Percentiles rank a stretch among this genome's conserved stretches.
phyloP scores from a whole-genome alignment of 768 basidiomycete species.

The Leccinum imitatum region DNA sequence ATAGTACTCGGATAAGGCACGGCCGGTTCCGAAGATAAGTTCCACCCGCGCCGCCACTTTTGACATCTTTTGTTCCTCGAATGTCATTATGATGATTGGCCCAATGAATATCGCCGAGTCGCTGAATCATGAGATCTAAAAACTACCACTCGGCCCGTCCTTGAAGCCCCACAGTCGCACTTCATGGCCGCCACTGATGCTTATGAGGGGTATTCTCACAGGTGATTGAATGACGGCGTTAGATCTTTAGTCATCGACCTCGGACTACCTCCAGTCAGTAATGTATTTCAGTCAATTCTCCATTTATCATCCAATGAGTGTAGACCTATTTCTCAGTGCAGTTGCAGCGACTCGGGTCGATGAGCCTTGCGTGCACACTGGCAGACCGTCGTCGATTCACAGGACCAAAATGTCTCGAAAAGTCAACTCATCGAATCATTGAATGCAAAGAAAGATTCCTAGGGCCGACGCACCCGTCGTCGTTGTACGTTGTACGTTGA shows the following conservation, averaged over 20 bases:
- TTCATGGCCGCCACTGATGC: constrained; percentile 4
- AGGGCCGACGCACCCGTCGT: too few species aligned
- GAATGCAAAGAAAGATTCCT: too few species aligned
- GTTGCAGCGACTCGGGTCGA: too few species aligned
- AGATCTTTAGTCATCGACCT: background rate
- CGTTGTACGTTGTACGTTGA: too few species aligned
- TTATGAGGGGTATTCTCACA: constrained; percentile 4
- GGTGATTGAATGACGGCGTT: background rate
- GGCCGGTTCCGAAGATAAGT: constrained; percentile 3
- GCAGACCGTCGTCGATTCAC: too few species aligned
- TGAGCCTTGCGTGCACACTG: too few species aligned
- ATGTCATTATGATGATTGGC: background rate
- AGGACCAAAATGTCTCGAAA: too few species aligned
- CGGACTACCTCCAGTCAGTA: background rate
- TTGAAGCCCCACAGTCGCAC: background rate
- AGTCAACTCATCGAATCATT: too few species aligned
- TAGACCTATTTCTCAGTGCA: background rate
- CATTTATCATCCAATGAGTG: background rate
- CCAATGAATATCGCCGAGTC: background rate
- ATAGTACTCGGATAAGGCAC: too few species aligned
- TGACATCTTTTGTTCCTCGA: background rate
- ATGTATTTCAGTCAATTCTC: background rate
- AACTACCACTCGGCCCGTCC: background rate
- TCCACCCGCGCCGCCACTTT: constrained; percentile 7
- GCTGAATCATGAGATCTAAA: background rate